Conservation (phyloP, 306 rosid species). For the Quercus berberidifolia region DNA sequence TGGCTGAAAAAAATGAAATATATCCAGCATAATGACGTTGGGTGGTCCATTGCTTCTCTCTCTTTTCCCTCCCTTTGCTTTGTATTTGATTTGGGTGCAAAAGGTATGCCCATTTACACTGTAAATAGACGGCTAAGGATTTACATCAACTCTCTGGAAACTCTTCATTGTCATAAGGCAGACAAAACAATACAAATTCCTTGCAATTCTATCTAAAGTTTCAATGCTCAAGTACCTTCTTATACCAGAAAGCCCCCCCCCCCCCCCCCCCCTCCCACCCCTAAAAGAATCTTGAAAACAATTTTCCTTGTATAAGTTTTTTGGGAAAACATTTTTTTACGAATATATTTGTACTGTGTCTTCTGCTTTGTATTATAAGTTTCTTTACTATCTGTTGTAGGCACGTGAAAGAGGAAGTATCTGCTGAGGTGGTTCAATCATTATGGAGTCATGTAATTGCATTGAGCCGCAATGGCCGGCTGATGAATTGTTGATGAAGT, state of each 20-base stretch:
- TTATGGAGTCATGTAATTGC: slow-evolving; percentile 67
- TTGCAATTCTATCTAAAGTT: background rate
- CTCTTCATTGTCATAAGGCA: background rate
- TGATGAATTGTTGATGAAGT: slow-evolving; percentile 69
- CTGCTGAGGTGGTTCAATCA: slow-evolving; percentile 34
- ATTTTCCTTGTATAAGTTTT: background rate
- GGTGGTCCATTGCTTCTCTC: background rate
- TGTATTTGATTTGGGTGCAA: background rate
- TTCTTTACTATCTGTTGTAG: slow-evolving; percentile 22
- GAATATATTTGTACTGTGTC: background rate
- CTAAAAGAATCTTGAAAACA: background rate
- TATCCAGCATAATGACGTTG: too few relatives aligned
- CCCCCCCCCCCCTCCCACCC: background rate
- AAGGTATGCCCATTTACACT: background rate
- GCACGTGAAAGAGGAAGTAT: slow-evolving; percentile 28
- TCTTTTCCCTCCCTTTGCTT: background rate
- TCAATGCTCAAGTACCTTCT: background rate
- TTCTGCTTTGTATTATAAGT: background rate
- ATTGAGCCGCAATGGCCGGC: slow-evolving; percentile 66
- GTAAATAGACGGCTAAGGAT: background rate
- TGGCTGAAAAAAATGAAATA: too few relatives aligned
- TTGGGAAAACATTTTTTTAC: background rate
- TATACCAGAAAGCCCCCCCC: background rate
- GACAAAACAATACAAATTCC: background rate
- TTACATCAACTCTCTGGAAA: background rate